These are phyloP conservation scores for Ogataea trehalophila DNA, from an alignment of 805 yeast species.

Conservation along the genomic window DNA sequence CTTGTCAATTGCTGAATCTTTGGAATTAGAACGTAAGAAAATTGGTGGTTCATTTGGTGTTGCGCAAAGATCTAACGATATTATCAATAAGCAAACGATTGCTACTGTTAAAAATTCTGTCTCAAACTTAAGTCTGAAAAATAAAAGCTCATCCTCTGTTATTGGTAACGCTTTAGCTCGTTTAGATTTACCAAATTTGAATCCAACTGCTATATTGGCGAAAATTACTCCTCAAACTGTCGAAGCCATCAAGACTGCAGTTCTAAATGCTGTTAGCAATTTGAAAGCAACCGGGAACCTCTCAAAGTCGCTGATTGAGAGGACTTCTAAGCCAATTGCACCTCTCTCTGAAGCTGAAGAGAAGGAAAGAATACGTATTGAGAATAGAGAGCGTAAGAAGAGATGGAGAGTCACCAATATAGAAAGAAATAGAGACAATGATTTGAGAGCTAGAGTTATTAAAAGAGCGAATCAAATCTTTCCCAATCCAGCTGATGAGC, in stretches of 20 bases:
- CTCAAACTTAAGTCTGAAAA: not conserved
- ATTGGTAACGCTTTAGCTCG: not conserved
- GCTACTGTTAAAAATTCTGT: not conserved
- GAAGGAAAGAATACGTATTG: slow-evolving; percentile 56
- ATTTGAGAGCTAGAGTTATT: slow-evolving; percentile 70
- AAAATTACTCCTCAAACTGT: slow-evolving; percentile 11
- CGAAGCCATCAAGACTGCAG: slow-evolving; percentile 11
- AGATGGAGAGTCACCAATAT: slow-evolving; percentile 79
- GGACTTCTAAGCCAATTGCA: too few relatives aligned
- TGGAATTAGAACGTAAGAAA: slow-evolving; percentile 48
- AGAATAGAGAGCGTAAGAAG: slow-evolving; percentile 73
- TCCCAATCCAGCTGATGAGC: slow-evolving; percentile 54
- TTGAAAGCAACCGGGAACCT: not conserved
- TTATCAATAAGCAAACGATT: not conserved
- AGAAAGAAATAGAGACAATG: slow-evolving; percentile 82
- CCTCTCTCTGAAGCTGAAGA: slow-evolving; percentile 27
- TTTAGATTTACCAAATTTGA: slow-evolving; percentile 7
- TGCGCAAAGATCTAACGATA: not conserved
- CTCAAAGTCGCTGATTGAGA: too few relatives aligned
- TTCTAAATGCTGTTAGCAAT: slow-evolving; percentile 10
- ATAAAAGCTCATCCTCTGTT: not conserved
- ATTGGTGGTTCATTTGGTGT: slow-evolving; percentile 16
- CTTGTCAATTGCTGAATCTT: slow-evolving; percentile 54
- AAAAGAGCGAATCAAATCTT: slow-evolving; percentile 65
- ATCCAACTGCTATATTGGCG: slow-evolving; percentile 6